Base-by-base conservation (phyloP, 306 rosid genomes). In the Herpetospermum pedunculosum region DNA sequence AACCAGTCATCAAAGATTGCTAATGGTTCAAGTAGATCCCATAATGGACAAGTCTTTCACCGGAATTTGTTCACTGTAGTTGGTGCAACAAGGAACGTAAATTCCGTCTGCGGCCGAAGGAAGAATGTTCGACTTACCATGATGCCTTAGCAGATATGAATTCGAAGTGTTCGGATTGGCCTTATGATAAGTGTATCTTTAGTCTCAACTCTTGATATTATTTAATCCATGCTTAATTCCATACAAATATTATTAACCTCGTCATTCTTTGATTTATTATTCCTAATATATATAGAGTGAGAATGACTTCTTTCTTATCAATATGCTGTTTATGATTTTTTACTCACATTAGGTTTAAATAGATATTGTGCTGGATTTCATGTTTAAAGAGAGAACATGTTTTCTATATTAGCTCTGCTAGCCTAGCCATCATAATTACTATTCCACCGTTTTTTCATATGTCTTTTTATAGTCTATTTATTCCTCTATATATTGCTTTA, bases 31-130 rank as follows among this genome's bases (percentile, higher is more conserved):
- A 78, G 80, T 35, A 88, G 86, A 82, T 85, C 89, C 70, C 87
- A 87, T 37, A 85, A 79, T 82, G 97, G 96, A 44, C 82, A 90
- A 32, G 81, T 77, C 69, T 83, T 90, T 77, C 98, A 93, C 76
- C 98, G 87, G 97, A 93, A 84, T 93, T 93, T 78, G 76, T 89
- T 62, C 85, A 86, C 47, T 93, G 98, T 74, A 79, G 87, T 26
- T 80, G 68, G 46, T 93, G 98, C 87, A 83, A 80, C 80, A 91
- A 92, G 85, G 96, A 90, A 54, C 91, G 97, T 38, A 89, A 97
- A 82, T 92, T 92, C 77, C 97, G 96, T 28, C 85, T 92, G 80
- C 87, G 98, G 77, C 82, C 88, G 35, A 90, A 86, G 79, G 98
- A 92, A 83, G 97, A 92, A 79, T 92, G 97, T 48, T 88, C 86